A percentile compares a stretch with the other conserved stretches of the same genome.
phyloP scores from a whole-genome alignment of 108 stramenopile genomes.

The Cafeteria roenbergensis region DNA sequence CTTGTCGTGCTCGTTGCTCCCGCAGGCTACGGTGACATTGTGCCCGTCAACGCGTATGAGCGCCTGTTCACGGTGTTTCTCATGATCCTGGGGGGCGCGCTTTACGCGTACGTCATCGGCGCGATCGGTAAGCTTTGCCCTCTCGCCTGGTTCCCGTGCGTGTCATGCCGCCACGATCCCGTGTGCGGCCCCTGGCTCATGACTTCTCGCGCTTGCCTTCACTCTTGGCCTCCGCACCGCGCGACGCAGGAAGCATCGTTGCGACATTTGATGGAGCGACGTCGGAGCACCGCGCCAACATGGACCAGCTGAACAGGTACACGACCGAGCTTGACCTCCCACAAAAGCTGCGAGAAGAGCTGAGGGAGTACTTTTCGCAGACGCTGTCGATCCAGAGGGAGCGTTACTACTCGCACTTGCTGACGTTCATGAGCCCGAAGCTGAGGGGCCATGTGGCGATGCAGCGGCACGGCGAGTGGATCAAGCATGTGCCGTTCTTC shows the following conservation, averaged over 20 bases:
- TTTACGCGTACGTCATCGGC: conserved; percentile 1
- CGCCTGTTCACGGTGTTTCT: neutral
- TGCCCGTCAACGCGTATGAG: neutral
- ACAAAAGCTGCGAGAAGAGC: no score
- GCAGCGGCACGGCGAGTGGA: neutral
- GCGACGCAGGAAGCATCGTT: no score
- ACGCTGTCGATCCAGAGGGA: neutral
- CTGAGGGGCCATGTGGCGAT: neutral
- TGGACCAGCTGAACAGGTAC: neutral
- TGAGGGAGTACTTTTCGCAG: neutral
- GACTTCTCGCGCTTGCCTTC: no score
- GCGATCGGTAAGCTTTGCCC: no score
- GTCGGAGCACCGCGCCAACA: neutral
- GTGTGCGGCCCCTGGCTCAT: no score
- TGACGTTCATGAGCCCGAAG: neutral
- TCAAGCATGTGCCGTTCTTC: neutral
- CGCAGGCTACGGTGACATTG: neutral
- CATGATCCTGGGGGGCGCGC: neutral
- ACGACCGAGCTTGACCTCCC: neutral
- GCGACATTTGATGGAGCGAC: neutral
- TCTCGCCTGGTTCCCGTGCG: no score
- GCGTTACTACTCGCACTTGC: neutral
- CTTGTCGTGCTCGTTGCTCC: no score
- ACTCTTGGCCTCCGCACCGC: no score
- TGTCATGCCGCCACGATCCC: no score